A percentile compares a stretch with the other conserved stretches of the same genome.
phyloP scores from a whole-genome alignment of 805 yeast genomes.

The Cyberlindnera suaveolens region DNA sequence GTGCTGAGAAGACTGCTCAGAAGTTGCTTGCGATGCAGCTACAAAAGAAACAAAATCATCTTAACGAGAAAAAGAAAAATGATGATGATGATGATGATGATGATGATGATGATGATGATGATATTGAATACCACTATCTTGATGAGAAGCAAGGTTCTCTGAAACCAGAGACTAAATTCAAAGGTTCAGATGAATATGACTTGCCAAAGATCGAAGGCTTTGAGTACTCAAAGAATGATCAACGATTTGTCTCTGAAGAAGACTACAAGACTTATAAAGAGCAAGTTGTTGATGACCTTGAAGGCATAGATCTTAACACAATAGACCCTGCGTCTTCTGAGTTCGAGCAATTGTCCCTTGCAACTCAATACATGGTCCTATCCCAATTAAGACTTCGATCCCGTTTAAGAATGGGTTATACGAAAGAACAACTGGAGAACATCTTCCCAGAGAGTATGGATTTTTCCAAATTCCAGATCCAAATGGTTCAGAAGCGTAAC shows the following conservation, averaged over 20 bases:
- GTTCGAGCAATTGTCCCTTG: conserved; percentile 68
- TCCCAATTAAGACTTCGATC: conserved; percentile 80
- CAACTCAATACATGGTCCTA: conserved; percentile 82
- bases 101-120: conserved; percentile 18
- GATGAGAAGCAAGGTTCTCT: conserved; percentile 16
- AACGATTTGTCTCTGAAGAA: conserved; percentile 65
- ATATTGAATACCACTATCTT: conserved; percentile 29
- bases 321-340: conserved; percentile 82
- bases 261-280: conserved; percentile 59
- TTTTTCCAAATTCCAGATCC: conserved; percentile 87
- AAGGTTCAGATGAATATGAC: conserved; percentile 76
- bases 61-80: not conserved
- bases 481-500: conserved; percentile 88
- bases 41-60: conserved; percentile 35
- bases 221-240: conserved; percentile 49
- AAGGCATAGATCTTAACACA: conserved; percentile 60
- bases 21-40: conserved; percentile 74
- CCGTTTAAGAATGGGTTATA: conserved; percentile 89
- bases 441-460: conserved; percentile 83
- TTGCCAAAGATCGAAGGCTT: conserved; percentile 65
- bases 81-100: conserved; percentile 20
- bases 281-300: conserved; percentile 55
- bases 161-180: conserved; percentile 26
- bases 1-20: conserved; percentile 70
- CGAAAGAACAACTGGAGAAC: conserved; percentile 78